Base-by-base conservation (phyloP, 2,329 filamentous ascomycete genomes). In the Colletotrichum limetticola region DNA sequence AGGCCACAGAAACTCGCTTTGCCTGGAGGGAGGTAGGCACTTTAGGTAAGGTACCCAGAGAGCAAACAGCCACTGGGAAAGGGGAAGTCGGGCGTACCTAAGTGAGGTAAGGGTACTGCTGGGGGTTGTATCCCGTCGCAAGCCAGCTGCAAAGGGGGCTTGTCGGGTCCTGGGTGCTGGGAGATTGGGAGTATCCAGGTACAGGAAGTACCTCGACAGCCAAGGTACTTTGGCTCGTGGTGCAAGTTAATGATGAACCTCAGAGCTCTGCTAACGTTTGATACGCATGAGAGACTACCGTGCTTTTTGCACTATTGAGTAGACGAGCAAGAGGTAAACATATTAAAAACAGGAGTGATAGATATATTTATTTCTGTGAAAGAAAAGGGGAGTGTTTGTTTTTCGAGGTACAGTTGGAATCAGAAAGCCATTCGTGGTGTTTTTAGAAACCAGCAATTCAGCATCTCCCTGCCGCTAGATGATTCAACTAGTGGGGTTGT, bases 1-100 rank as follows among this genome's bases (percentile, higher is more conserved):
- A 35, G 56, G 60, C 56, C 61, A 57, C 56, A 61, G 37, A 56
- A 56, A 66, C 62, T 73, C 56, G 66, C 60, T 71, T 16, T 11
- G 28, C 30, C 53, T 37, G 35, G 56, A 55, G 56, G 66, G 35
- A 16, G 28, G 46, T 46, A 56, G 71, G 46, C 35, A n/a, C 32
- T 35, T 35, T 12, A 35, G 22, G 30, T 32, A 32, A 32, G 30
- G 32, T 56, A 57, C 32, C 24, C 6, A 28, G 19, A 35, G 55
- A 37, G 37, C 16, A 14, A 46, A 57, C 49, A 62, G 57, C 66
- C 42, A 64, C 53, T 71, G 46, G 28, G 32, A 69, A 16, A 55
- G 24, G 28, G 30, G 24, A 53, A 66, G 42, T 49, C 19, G 19
- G 19, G 42, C 19, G 42, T 49, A 22, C 19, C 32, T 35, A 35